phyloP scores from a whole-genome alignment of 805 yeast genomes.

The Starmera quercuum region DNA sequence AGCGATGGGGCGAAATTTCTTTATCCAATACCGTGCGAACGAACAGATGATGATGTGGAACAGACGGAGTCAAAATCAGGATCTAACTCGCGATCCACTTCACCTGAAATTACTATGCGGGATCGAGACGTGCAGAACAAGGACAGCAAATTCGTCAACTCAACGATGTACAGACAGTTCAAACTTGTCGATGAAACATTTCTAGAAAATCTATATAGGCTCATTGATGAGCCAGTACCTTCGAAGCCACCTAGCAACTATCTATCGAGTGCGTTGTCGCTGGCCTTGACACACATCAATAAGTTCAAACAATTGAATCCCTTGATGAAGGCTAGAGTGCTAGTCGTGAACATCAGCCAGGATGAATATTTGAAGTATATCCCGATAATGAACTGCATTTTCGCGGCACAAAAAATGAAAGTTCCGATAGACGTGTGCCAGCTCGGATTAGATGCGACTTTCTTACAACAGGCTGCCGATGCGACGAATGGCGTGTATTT shows the following conservation, averaged over 20 bases:
- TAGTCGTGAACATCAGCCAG: constrained; percentile 59
- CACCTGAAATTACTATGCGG: constrained; percentile 13
- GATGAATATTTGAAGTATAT: constrained; percentile 79
- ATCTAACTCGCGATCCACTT: constrained; percentile 6
- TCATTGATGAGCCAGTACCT: constrained; percentile 19
- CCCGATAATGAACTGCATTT: constrained; percentile 90
- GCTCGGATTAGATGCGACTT: constrained; percentile 64
- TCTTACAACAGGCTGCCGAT: constrained; percentile 92
- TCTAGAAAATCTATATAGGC: constrained; percentile 44
- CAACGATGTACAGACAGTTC: constrained; percentile 81
- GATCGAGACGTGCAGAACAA: constrained; percentile 2
- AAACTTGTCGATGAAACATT: constrained; percentile 70
- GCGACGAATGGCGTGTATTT: constrained; percentile 89
- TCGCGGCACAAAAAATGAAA: constrained; percentile 90
- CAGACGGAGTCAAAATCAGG: background rate
- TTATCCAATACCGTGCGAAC: constrained; percentile 43
- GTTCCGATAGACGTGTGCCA: constrained; percentile 89
- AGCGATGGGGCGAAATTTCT: constrained; percentile 61
- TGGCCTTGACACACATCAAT: constrained; percentile 76
- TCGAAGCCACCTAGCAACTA: constrained; percentile 35
- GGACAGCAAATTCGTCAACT: constrained; percentile 28
- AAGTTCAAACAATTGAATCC: constrained; percentile 34
- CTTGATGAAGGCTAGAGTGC: constrained; percentile 54
- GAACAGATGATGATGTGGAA: constrained; percentile 4
- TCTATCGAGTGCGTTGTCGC: constrained; percentile 72